phyloP scores from a whole-genome alignment of 2,329 filamentous ascomycete species.

The Alternaria consortialis region DNA sequence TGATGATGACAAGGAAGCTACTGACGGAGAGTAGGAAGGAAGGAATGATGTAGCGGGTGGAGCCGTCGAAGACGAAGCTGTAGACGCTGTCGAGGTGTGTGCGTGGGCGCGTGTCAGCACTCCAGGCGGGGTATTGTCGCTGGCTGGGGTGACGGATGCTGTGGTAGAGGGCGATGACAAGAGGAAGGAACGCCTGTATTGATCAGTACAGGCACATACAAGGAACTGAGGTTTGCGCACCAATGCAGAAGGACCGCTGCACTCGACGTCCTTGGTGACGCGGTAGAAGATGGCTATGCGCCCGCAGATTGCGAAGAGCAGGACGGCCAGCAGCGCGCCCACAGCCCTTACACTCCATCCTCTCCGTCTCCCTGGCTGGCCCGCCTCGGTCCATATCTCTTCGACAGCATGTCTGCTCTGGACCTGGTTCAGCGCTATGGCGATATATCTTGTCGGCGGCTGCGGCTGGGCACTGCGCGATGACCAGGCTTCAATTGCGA shows the following conservation, averaged over 20 bases:
- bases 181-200: constrained; percentile 41
- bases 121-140: constrained; percentile 42
- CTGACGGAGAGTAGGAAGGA: constrained; percentile 42
- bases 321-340: constrained; percentile 35
- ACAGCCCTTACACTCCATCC: constrained; percentile 32
- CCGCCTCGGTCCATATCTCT: constrained; percentile 39
- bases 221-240: constrained; percentile 16
- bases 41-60: constrained; percentile 46
- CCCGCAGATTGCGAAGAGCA: constrained; percentile 42
- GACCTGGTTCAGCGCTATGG: constrained; percentile 42
- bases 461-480: constrained; percentile 27
- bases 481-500: constrained; percentile 38
- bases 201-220: constrained; percentile 17
- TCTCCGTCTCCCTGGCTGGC: constrained; percentile 22
- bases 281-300: constrained; percentile 45
- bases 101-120: constrained; percentile 31
- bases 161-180: constrained; percentile 46
- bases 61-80: constrained; percentile 37
- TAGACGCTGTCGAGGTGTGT: constrained; percentile 37
- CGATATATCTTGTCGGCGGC: constrained; percentile 35
- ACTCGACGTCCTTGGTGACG: constrained; percentile 44
- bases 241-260: constrained; percentile 39
- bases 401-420: constrained; percentile 33
- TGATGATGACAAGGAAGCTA: constrained; percentile 41
- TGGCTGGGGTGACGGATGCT: constrained; percentile 35